Base-by-base conservation (phyloP, 179 eudicot species). In the Vitellaria paradoxa region DNA sequence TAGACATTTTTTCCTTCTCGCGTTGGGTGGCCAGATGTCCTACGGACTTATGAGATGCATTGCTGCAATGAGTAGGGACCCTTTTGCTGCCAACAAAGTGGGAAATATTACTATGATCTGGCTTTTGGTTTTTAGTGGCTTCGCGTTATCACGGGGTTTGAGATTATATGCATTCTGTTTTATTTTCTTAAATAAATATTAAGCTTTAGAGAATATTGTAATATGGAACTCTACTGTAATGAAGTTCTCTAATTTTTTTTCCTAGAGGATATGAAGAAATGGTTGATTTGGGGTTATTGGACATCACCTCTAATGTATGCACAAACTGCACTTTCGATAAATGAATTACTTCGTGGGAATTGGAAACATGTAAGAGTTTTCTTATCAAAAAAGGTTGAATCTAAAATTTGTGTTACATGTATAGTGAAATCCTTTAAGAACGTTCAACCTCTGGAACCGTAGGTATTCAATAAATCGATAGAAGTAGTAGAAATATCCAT, bases 21-120 rank as follows among this genome's bases (percentile, higher is more conserved):
- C 83, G n/a, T 77, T 85, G 49, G 70, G 85, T 37, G 82, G 79
- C 75, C 92, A 89, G 72, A 84, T 84, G 80, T 86, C 94, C 57
- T 81, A 87, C 47, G 83, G 78, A 74, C 82, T 92, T 59, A 90
- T 90, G 73, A 82, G 94, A 70, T 65, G 85, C 68, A 83, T 82
- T 63, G 97, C 85, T 59, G 89, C 91, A 17, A 26, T 88, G 23
- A 94, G 94, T 57, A 89, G 97, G 81, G 81, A 73, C 75, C 83
- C 85, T 88, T 85, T 86, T 53, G 74, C 90, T 65, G 91, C 92
- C 14, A 86, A 83, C 78, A 86, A 92, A 24, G 92, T 90, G 23
- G 72, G 88, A 20, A 57, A 56, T 21, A 82, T 86, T 85, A 79
- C 85, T 3, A 76, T 92, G 67, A 81, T 86, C 60, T 21, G 79